Evolutionary conservation across 2,329 filamentous ascomycete species (phyloP).

Genomic region (Ophiostoma sp.): DNA sequence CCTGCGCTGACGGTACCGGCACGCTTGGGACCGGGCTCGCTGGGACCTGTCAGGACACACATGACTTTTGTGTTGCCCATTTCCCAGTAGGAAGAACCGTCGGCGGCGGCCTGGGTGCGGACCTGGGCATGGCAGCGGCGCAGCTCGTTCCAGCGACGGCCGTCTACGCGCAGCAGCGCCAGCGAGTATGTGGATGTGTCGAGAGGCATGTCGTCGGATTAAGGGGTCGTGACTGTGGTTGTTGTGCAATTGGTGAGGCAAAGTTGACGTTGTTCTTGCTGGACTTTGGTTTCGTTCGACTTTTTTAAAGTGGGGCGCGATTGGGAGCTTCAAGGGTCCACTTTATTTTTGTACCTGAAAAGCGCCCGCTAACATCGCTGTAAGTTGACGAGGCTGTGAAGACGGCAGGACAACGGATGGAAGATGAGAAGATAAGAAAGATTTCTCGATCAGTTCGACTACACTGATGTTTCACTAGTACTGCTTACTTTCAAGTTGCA

Average conservation of each 20-base stretch:
- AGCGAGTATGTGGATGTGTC: slow-evolving; percentile 91
- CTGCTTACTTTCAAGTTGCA: too few relatives aligned
- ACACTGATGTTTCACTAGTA: too few relatives aligned
- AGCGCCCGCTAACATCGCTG: background rate
- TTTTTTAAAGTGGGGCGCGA: slow-evolving; percentile 21
- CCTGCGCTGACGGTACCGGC: slow-evolving; percentile 29
- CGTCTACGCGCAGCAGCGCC: slow-evolving; percentile 78
- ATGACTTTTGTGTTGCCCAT: slow-evolving; percentile 98
- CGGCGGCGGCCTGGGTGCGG: slow-evolving; percentile 86
- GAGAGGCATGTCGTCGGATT: slow-evolving; percentile 74
- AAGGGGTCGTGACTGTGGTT: background rate
- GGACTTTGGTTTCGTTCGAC: slow-evolving; percentile 17
- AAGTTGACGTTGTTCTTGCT: background rate
- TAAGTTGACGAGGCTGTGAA: background rate
- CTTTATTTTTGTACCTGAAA: background rate
- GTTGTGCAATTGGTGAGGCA: background rate
- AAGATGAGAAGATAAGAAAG: background rate
- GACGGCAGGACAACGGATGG: background rate
- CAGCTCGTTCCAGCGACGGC: slow-evolving; percentile 94
- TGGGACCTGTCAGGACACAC: slow-evolving; percentile 85
- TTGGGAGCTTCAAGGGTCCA: background rate
- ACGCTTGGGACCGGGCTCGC: slow-evolving; percentile 57
- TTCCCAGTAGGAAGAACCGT: slow-evolving; percentile 90
- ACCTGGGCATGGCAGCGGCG: slow-evolving; percentile 86
- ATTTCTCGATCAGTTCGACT: too few relatives aligned